Percentiles rank a stretch among this genome's conserved stretches.
Evolutionary conservation across 257 asterid genomes (phyloP).

Genomic region (Solanum lycopersicoides): DNA sequence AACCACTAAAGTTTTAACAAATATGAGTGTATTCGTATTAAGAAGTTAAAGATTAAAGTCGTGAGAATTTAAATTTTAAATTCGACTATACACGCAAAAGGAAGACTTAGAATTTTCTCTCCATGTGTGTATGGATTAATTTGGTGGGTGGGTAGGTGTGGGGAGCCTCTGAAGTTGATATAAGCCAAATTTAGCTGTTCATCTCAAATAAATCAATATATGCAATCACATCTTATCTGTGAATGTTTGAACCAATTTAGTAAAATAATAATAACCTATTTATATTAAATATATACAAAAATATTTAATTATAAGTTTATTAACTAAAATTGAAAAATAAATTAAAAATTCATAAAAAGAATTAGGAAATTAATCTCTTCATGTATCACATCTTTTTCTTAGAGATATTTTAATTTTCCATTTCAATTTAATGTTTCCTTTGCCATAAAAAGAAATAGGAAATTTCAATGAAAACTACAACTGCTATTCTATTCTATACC

Average conservation of each 20-base stretch:
- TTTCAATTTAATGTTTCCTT: not conserved
- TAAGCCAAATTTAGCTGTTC: constrained; percentile 5
- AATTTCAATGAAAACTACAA: not conserved
- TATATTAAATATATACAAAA: not conserved
- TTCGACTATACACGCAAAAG: not conserved
- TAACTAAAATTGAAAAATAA: not conserved
- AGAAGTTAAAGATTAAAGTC: not conserved
- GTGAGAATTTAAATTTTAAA: not conserved
- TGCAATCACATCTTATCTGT: not conserved
- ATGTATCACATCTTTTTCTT: not conserved
- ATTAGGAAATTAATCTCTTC: no score
- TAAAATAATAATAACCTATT: not conserved
- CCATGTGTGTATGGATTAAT: not conserved
- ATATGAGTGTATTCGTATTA: not conserved
- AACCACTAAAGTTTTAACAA: not conserved
- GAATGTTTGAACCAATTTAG: not conserved
- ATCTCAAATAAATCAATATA: constrained; percentile 23
- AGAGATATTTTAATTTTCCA: not conserved
- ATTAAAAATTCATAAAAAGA: not conserved
- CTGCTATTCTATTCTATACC: not conserved
- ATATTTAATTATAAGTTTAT: not conserved
- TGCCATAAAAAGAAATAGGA: not conserved
- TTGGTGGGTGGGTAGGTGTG: not conserved
- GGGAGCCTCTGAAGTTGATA: not conserved
- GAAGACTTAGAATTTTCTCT: not conserved